phyloP scores from a whole-genome alignment of 2,329 filamentous ascomycete genomes.

The Cadophora malorum region DNA sequence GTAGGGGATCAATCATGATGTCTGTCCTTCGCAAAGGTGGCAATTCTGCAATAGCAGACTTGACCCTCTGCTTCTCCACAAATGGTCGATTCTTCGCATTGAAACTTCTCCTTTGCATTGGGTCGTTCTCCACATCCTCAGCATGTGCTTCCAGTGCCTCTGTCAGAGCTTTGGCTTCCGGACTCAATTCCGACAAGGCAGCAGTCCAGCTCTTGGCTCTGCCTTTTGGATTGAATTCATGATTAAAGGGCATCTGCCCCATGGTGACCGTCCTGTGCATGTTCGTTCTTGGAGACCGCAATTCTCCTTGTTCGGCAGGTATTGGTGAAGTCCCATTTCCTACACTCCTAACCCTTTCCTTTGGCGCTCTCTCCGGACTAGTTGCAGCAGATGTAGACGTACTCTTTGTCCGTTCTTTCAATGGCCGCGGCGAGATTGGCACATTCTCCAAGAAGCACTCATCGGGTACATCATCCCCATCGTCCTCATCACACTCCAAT shows the following conservation, averaged over 20 bases:
- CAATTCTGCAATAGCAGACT: constrained; percentile 72
- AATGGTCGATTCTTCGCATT: constrained; percentile 47
- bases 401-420: constrained; percentile 60
- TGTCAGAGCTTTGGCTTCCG: constrained; percentile 76
- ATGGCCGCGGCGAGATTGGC: constrained; percentile 76
- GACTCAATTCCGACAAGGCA: constrained; percentile 70
- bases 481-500: constrained; percentile 77
- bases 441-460: constrained; percentile 83
- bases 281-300: constrained; percentile 54
- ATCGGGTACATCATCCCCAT: constrained; percentile 79
- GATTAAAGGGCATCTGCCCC: constrained; percentile 67
- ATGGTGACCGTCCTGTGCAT: constrained; percentile 40
- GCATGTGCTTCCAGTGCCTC: constrained; percentile 83
- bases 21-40: constrained; percentile 64
- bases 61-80: constrained; percentile 60
- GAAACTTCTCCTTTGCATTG: constrained; percentile 38
- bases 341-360: constrained; percentile 40
- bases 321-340: constrained; percentile 70
- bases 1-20: constrained; percentile 84
- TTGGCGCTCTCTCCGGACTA: constrained; percentile 41
- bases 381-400: constrained; percentile 55
- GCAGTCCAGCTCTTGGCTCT: constrained; percentile 78
- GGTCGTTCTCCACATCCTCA: constrained; percentile 62
- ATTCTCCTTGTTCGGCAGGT: constrained; percentile 63
- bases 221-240: constrained; percentile 53